Percentiles rank a stretch among this genome's conserved stretches.
These are phyloP conservation scores for Candida palmyrensis DNA, from an alignment of 805 yeast species.

Conservation along the genomic window DNA sequence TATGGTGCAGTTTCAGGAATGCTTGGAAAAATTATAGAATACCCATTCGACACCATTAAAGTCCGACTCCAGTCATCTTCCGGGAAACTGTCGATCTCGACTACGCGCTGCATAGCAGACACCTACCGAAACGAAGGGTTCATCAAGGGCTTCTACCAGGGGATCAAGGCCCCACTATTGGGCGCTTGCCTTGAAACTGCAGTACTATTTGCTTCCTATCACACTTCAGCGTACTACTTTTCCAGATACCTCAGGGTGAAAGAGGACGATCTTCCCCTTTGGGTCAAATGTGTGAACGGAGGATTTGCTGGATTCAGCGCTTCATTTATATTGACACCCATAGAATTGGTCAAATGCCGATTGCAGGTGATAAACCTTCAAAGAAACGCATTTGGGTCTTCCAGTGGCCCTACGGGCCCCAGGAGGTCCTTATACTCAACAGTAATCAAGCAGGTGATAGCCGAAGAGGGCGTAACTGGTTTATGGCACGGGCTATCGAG, in stretches of 20 bases:
- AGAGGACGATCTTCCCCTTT: constrained; percentile 29
- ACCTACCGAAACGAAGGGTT: constrained; percentile 67
- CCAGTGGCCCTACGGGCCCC: constrained; percentile 22
- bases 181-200: constrained; percentile 94
- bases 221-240: constrained; percentile 31
- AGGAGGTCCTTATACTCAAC: constrained; percentile 24
- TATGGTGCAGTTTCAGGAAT: constrained; percentile 69
- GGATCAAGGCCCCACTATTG: constrained; percentile 73
- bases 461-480: constrained; percentile 58
- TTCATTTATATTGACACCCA: constrained; percentile 80
- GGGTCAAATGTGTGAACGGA: constrained; percentile 59
- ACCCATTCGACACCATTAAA: constrained; percentile 89
- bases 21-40: constrained; percentile 78
- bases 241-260: constrained; percentile 12
- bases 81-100: constrained; percentile 45
- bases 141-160: constrained; percentile 69
- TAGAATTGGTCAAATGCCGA: constrained; percentile 86
- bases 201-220: constrained; percentile 65
- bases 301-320: constrained; percentile 80
- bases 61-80: constrained; percentile 73
- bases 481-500: constrained; percentile 86
- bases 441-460: constrained; percentile 33
- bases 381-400: constrained; percentile 10
- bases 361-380: constrained; percentile 57
- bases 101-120: constrained; percentile 58